These are phyloP conservation scores for Vaccinium corymbosum DNA, from an alignment of 148 eudicot genomes.

Conservation along the genomic window DNA sequence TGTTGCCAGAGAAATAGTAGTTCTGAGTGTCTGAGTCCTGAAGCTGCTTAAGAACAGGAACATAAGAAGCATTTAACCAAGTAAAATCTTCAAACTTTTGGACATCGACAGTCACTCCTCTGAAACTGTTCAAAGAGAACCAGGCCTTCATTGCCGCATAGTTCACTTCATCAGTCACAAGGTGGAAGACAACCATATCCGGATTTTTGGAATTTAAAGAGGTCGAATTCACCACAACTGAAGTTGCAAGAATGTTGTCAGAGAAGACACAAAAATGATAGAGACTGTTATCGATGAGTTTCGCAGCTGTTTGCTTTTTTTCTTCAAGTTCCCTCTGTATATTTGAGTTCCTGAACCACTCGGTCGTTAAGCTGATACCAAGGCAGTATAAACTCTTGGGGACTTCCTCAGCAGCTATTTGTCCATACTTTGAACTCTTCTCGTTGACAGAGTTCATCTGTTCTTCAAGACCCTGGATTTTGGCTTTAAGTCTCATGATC, in stretches of 20 bases:
- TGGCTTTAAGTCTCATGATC: conserved; percentile 85
- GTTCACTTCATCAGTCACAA: conserved; percentile 85
- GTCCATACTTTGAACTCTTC: conserved; percentile 74
- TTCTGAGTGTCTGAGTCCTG: conserved; percentile 75
- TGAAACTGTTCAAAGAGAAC: conserved; percentile 68
- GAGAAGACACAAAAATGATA: conserved; percentile 82
- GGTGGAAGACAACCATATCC: conserved; percentile 58
- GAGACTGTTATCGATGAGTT: conserved; percentile 51
- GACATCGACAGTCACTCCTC: conserved; percentile 69
- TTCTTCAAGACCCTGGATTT: conserved; percentile 79
- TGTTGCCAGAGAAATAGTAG: conserved; percentile 76
- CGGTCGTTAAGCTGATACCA: conserved; percentile 65
- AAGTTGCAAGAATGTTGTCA: conserved; percentile 85
- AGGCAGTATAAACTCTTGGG: conserved; percentile 85
- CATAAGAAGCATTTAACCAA: conserved; percentile 88
- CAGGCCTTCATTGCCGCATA: conserved; percentile 85
- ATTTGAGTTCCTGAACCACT: conserved; percentile 60
- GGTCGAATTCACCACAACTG: conserved; percentile 77
- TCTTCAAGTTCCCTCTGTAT: conserved; percentile 38
- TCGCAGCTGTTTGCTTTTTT: conserved; percentile 33
- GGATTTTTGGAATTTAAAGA: conserved; percentile 63
- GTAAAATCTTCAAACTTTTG: conserved; percentile 74
- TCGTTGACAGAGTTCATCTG: conserved; percentile 63
- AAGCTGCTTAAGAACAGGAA: conserved; percentile 82
- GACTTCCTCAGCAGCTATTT: conserved; percentile 90